Conservation (phyloP, 176 grass and related monocot genomes). For the Pharus latifolius region DNA sequence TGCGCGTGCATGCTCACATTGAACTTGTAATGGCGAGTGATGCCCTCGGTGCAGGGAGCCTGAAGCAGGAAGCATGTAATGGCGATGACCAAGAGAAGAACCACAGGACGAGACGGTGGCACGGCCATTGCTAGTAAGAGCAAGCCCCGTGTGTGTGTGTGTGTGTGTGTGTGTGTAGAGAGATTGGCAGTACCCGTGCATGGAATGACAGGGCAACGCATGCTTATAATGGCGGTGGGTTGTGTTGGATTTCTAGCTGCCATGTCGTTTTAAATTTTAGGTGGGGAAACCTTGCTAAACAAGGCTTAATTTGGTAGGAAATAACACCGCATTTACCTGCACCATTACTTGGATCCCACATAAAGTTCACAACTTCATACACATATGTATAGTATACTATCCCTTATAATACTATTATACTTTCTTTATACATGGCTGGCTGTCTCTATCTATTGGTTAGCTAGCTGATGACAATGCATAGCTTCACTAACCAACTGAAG, state of each 20-base stretch:
- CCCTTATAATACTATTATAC: neutral
- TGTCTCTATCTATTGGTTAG: slow-evolving; percentile 27
- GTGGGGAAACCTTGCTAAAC: slow-evolving; percentile 48
- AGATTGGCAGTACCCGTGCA: neutral
- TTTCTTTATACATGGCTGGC: slow-evolving; percentile 12
- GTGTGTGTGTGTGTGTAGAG: too few relatives aligned
- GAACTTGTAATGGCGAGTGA: slow-evolving; percentile 63
- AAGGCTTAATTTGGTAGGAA: slow-evolving; percentile 45
- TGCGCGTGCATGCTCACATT: slow-evolving; percentile 44
- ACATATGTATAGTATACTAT: too few relatives aligned
- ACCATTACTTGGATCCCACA: slow-evolving; percentile 44
- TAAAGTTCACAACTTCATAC: slow-evolving; percentile 20
- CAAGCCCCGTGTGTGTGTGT: too few relatives aligned
- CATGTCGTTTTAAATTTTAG: slow-evolving; percentile 68
- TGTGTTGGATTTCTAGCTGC: slow-evolving; percentile 48
- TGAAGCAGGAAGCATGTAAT: slow-evolving; percentile 38
- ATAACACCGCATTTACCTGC: neutral
- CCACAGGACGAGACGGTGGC: neutral
- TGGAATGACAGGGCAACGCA: slow-evolving; percentile 15
- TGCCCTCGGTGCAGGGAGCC: slow-evolving; percentile 11
- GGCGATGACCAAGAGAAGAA: slow-evolving; percentile 9
- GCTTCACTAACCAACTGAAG: neutral
- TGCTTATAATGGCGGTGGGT: slow-evolving; percentile 30
- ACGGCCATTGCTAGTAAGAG: neutral
- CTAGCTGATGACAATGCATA: neutral